phyloP scores from a whole-genome alignment of 2,329 filamentous ascomycete genomes.

The Cladosporium oxysporum region DNA sequence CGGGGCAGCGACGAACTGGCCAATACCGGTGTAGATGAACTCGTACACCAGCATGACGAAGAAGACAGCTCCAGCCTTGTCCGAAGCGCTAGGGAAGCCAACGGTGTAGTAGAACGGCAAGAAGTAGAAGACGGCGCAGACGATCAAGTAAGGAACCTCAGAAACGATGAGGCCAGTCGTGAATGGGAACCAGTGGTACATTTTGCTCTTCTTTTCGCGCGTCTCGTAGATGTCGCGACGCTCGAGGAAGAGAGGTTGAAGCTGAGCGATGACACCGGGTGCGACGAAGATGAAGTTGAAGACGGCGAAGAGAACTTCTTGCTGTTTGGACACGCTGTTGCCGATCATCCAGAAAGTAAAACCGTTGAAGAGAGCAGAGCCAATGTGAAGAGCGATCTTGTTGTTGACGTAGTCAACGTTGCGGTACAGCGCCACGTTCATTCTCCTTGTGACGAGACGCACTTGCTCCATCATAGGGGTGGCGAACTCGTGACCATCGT shows the following conservation, averaged over 20 bases:
- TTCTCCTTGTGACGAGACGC: conserved; percentile 46
- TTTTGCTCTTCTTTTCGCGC: conserved; percentile 64
- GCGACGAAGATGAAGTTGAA: conserved; percentile 41
- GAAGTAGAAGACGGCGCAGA: conserved; percentile 60
- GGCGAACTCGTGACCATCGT: conserved; percentile 49
- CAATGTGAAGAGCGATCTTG: conserved; percentile 60
- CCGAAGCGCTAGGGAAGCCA: conserved; percentile 46
- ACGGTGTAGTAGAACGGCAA: conserved; percentile 40
- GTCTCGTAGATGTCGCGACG: conserved; percentile 61
- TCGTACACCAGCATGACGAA: conserved; percentile 57
- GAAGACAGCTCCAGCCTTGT: conserved; percentile 51
- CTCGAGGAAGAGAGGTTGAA: conserved; percentile 61
- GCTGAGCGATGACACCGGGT: conserved; percentile 55
- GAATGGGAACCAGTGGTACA: conserved; percentile 75
- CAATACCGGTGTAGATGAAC: conserved; percentile 55
- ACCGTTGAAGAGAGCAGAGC: conserved; percentile 51
- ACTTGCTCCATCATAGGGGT: conserved; percentile 46
- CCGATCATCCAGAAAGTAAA: conserved; percentile 52
- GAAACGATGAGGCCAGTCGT: conserved; percentile 69
- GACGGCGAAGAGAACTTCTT: conserved; percentile 37
- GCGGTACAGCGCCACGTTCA: conserved; percentile 63
- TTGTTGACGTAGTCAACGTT: conserved; percentile 68
- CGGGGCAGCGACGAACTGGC: conserved; percentile 57
- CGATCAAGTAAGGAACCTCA: conserved; percentile 66
- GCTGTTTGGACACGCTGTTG: conserved; percentile 39